Evolutionary conservation across 768 basidiomycete genomes (phyloP), one percentile per base, ranked within the genome.

Genomic region (Termitomyces sp.): DNA sequence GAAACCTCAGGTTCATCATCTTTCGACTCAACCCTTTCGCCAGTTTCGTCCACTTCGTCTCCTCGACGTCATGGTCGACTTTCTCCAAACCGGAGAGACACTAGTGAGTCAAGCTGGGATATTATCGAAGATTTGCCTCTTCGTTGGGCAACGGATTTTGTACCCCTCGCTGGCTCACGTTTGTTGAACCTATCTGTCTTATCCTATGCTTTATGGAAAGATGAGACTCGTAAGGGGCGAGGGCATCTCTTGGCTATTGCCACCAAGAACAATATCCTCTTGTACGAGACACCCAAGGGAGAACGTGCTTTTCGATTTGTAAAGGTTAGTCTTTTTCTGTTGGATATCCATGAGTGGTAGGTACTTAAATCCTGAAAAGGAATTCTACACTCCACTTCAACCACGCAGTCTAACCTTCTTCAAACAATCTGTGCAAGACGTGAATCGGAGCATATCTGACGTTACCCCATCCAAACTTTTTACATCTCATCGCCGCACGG

Each of bases 61-160:
- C 38, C 60, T 34, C 29, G 40, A 27, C 29, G 54, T 34, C 62
- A 54, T 37, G 59, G 12, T 42, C 52, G 59, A 23, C 53, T 55
- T 21, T 59, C 57, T 55, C 64, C 65, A 10, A 62, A 48, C 52
- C 68, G 64, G 47, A 69, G 43, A 63, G 66, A 75, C 32, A 71
- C 78, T 10, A 73, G 71, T 44, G 83, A 84, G 47, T 78, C 82
- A 12, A 75, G 73, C 31, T 87, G 90, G 90, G 90, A 92, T 67
- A 65, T 91, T 6, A 76, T 91, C 0, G 90, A 92, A 12, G 82
- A 83, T 46, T 71, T 89, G 9, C 88, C 90, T 2, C 64, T 92
- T 44, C 82, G 89, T 32, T 94, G 92, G 92, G 89, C 90, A n/a
- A 87, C 87, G 0, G 92, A 94, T 68, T 93, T 82, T 65, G 88